Conservation (phyloP, 495 filamentous ascomycete species). For the Diplogelasinospora grovesii region DNA sequence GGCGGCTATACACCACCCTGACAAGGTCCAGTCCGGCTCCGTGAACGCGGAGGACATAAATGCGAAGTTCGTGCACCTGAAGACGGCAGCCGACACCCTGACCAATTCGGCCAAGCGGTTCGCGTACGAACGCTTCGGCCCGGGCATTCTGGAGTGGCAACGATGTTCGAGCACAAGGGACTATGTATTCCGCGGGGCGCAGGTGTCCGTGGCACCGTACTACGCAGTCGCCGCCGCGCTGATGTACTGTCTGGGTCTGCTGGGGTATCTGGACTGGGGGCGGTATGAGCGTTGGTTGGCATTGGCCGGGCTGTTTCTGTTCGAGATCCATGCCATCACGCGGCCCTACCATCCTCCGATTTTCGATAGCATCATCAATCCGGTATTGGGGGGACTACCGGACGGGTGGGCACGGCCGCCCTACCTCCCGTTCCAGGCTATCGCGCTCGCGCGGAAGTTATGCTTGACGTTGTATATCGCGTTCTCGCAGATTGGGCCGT, state of each 20-base stretch:
- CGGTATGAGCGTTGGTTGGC: constrained; percentile 86
- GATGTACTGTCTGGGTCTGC: constrained; percentile 61
- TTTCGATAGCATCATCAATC: constrained; percentile 54
- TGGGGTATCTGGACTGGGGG: constrained; percentile 80
- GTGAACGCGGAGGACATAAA: constrained; percentile 23
- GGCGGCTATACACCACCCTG: constrained; percentile 80
- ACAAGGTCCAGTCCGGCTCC: constrained; percentile 62
- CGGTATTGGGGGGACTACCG: constrained; percentile 53
- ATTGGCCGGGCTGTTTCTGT: constrained; percentile 57
- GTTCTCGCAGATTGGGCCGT: constrained; percentile 71
- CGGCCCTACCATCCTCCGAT: constrained; percentile 53
- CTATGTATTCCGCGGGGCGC: constrained; percentile 59
- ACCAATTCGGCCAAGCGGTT: constrained; percentile 72
- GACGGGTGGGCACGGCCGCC: constrained; percentile 44
- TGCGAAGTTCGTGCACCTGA: constrained; percentile 71
- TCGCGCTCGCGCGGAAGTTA: constrained; percentile 68
- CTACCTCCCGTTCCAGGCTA: constrained; percentile 83
- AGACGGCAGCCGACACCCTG: constrained; percentile 77
- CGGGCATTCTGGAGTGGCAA: constrained; percentile 57
- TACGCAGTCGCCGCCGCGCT: constrained; percentile 57
- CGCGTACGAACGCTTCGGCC: constrained; percentile 90
- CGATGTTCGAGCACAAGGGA: constrained; percentile 66
- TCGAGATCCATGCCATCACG: constrained; percentile 70
- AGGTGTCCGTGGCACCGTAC: constrained; percentile 49
- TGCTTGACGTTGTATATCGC: constrained; percentile 82